These are phyloP conservation scores for Conticribra weissflogii DNA, from an alignment of 108 stramenopile species.

Conservation along the genomic window DNA sequence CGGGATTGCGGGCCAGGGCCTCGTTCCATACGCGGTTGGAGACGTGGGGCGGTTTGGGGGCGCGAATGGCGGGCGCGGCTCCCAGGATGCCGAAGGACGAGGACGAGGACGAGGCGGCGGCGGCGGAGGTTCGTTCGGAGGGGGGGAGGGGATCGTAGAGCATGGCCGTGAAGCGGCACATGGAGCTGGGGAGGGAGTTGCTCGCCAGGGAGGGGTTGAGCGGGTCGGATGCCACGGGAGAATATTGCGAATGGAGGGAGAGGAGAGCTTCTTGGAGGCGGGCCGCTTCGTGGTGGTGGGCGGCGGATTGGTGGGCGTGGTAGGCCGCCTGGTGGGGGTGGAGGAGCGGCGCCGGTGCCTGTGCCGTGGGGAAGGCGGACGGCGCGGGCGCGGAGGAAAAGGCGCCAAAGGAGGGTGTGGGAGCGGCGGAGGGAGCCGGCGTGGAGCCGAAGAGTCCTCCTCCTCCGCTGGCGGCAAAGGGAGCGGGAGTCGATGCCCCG, in stretches of 20 bases:
- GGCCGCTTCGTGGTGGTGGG: constrained; percentile 71
- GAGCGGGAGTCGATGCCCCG: neutral
- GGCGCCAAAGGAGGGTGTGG: neutral
- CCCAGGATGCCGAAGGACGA: neutral
- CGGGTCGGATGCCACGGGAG: constrained; percentile 30
- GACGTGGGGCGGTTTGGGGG: constrained; percentile 69
- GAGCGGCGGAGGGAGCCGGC: neutral
- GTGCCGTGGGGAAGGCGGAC: too few species aligned
- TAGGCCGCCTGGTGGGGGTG: constrained; percentile 77
- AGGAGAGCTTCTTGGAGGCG: constrained; percentile 59
- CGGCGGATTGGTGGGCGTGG: constrained; percentile 72
- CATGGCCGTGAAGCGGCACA: constrained; percentile 63
- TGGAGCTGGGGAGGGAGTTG: constrained; percentile 28
- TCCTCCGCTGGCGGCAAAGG: too few species aligned
- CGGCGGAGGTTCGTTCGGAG: constrained; percentile 46
- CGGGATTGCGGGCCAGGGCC: constrained; percentile 84
- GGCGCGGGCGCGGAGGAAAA: neutral
- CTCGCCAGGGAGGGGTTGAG: constrained; percentile 13
- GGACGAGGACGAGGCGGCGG: constrained; percentile 32
- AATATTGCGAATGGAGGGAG: constrained; percentile 62
- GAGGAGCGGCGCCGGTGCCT: too few species aligned
- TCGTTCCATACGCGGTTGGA: constrained; percentile 67
- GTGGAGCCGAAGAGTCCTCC: neutral
- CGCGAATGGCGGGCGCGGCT: constrained; percentile 20
- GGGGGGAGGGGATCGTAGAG: constrained; percentile 76